A percentile compares a stretch with the other conserved stretches of the same genome.
phyloP scores from a whole-genome alignment of 345 rosid species.

The Eucalyptus victrix region DNA sequence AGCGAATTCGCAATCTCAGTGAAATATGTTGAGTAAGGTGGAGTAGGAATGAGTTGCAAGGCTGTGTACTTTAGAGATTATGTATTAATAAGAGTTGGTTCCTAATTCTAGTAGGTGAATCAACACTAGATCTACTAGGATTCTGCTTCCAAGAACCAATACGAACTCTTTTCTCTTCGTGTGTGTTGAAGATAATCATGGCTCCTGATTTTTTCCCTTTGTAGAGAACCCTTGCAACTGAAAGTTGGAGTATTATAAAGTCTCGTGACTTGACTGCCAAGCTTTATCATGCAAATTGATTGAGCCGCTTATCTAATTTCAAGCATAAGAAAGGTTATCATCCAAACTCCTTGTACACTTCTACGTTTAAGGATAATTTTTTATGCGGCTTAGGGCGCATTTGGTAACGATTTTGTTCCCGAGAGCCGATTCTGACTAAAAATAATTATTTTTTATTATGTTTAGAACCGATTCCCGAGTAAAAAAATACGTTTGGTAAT shows the following conservation, averaged over 20 bases:
- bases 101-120: not conserved
- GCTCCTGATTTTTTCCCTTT: not conserved
- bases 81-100: not conserved
- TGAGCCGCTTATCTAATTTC: no score
- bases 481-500: accelerated
- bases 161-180: not conserved
- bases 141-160: not conserved
- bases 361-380: no score
- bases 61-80: not conserved
- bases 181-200: not conserved
- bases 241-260: no score
- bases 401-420: no score
- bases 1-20: not conserved
- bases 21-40: not conserved
- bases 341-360: no score
- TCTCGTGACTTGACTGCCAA: no score
- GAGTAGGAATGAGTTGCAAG: not conserved
- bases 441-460: no score
- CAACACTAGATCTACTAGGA: not conserved
- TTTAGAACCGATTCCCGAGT: no score
- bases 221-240: no score
- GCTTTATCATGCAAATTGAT: no score
- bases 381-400: no score
- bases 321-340: no score
- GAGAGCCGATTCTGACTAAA: accelerated